A percentile compares a stretch with the other conserved stretches of the same genome.
phyloP scores from a whole-genome alignment of 2,329 filamentous ascomycete species.

The Sclerotinia borealis region DNA sequence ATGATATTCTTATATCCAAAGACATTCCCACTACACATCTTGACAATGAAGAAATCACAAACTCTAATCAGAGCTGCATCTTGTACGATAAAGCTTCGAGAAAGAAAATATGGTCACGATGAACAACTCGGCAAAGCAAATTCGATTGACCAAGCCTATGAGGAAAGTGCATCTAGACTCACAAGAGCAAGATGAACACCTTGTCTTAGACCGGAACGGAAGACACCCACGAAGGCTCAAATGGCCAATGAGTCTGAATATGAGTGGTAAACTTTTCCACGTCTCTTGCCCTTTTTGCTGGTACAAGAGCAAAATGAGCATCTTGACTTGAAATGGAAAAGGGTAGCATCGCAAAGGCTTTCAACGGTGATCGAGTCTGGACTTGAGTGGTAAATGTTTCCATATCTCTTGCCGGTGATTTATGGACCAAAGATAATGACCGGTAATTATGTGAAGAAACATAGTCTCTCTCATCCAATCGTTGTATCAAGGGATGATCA shows the following conservation, averaged over 20 bases:
- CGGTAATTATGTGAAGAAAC: background rate
- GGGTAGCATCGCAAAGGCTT: background rate
- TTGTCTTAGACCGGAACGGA: background rate
- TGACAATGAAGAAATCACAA: background rate
- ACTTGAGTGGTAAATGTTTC: background rate
- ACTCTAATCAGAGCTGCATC: background rate
- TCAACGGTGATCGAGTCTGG: background rate
- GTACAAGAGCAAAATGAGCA: background rate
- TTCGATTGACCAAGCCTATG: background rate
- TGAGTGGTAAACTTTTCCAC: too few species aligned
- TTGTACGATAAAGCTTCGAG: background rate
- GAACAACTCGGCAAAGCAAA: background rate
- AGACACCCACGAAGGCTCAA: too few species aligned
- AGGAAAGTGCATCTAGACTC: background rate
- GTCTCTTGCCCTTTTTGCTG: too few species aligned
- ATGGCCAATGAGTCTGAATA: too few species aligned
- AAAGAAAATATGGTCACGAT: background rate
- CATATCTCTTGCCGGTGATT: background rate
- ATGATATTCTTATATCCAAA: background rate
- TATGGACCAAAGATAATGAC: background rate
- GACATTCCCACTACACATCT: background rate
- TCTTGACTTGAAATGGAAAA: background rate
- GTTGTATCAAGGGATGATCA: conserved; percentile 2
- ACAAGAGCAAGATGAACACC: background rate
- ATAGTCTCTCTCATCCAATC: background rate